Evolutionary conservation across 73 alveolate genomes (phyloP).

Genomic region (Tetrahymena borealis): DNA sequence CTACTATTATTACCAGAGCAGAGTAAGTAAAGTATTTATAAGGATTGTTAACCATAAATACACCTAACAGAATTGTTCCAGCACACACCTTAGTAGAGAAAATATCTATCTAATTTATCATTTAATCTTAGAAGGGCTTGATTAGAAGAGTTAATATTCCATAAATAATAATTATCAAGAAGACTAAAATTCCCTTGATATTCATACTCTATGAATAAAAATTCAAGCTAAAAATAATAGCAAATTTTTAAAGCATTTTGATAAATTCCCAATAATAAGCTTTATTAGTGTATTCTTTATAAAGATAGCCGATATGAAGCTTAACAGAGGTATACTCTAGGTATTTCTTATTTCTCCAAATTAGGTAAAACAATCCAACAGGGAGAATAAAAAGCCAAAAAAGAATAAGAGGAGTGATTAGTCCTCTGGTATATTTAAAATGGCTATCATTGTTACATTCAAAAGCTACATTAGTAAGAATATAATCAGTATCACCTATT

Average conservation of each 20-base stretch:
- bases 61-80: background rate
- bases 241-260: constrained; percentile 2
- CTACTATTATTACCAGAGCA: background rate
- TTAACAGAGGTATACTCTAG: background rate
- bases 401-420: constrained; percentile 11
- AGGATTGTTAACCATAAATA: background rate
- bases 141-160: background rate
- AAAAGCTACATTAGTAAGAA: background rate
- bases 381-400: constrained; percentile 16
- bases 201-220: background rate
- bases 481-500: background rate
- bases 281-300: constrained; percentile 18
- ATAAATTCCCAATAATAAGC: constrained; percentile 34
- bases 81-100: background rate
- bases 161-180: background rate
- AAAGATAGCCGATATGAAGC: constrained; percentile 9
- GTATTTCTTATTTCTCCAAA: background rate
- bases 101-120: background rate
- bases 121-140: background rate
- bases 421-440: background rate
- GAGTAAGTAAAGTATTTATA: background rate
- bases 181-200: background rate
- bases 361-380: background rate
- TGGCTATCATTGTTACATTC: constrained; percentile 16
- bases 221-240: background rate